These are phyloP conservation scores for Groenewaldozyma auringiensis DNA, from an alignment of 1,139 yeast genomes.

Conservation along the genomic window DNA sequence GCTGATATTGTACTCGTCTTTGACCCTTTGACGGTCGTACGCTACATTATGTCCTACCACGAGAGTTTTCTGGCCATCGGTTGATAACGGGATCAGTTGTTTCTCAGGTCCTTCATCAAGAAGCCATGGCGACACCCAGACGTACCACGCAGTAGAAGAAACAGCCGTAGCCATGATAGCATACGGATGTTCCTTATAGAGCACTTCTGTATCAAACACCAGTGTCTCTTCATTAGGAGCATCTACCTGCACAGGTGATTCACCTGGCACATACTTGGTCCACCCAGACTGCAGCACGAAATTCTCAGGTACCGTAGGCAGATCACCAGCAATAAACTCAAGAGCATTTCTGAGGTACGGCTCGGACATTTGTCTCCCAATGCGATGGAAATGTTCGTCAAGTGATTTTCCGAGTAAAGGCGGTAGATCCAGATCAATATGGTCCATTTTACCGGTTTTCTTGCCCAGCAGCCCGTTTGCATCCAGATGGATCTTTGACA, in stretches of 20 bases:
- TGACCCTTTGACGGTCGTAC: conserved; percentile 78
- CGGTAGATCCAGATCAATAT: conserved; percentile 62
- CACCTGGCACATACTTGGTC: conserved; percentile 58
- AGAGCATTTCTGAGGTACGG: conserved; percentile 51
- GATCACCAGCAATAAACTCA: conserved; percentile 32
- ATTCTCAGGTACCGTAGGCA: conserved; percentile 42
- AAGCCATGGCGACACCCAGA: conserved; percentile 87
- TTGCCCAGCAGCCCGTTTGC: conserved; percentile 70
- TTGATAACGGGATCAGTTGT: conserved; percentile 70
- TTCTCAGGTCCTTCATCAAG: conserved; percentile 43
- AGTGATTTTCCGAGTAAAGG: conserved; percentile 56
- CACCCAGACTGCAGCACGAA: conserved; percentile 54
- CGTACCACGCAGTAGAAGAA: conserved; percentile 78
- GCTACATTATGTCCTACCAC: conserved; percentile 87
- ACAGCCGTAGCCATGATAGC: conserved; percentile 81
- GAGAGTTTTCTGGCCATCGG: conserved; percentile 26
- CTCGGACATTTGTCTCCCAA: conserved; percentile 52
- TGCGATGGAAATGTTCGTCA: conserved; percentile 75
- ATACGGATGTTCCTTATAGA: conserved; percentile 66
- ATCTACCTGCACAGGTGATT: conserved; percentile 48
- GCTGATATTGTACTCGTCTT: conserved; percentile 70
- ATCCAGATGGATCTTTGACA: conserved; percentile 55
- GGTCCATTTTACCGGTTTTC: conserved; percentile 56
- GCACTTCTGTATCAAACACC: conserved; percentile 84
- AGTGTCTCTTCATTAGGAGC: conserved; percentile 64